Base-by-base conservation (phyloP, 2,329 filamentous ascomycete genomes). In the Beauveria pseudobassiana region DNA sequence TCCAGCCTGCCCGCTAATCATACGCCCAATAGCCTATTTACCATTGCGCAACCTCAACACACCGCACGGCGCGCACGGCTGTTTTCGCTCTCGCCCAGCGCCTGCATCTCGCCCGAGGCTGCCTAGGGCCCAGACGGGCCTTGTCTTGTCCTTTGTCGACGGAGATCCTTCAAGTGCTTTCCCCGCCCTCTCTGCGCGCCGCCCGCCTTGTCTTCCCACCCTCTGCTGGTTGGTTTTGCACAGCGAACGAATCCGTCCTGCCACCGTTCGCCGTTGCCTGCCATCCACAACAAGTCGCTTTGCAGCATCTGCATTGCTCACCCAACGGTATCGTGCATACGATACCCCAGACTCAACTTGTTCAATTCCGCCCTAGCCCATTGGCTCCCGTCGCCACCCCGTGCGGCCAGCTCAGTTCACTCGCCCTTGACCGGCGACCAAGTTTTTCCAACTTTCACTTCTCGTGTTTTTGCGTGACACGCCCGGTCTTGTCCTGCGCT, bases 21-120 rank as follows among this genome's bases (percentile, higher is more conserved):
- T 34, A 24, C 24, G 45, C 55, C 55, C 55, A 59, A 38, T 10
- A 49, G 48, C n/a, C 38, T 22, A 40, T 45, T 30, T 40, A 10
- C 57, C 40, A 60, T 59, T 60, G 28, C 49, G 26, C 58, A 54
- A 60, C 42, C 49, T 22, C 6, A 24, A 48, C 42, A 53, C 48
- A 53, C 49, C 16, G 49, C 58, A 42, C 57, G 38, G 24, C 24
- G 40, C 49, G 26, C 49, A 53, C 57, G 49, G 40, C 48, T 60
- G 22, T 30, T 46, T 60, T 38, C 16, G 20, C 42, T n/a, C 34
- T 48, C 30, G 10, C 46, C 10, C 56, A 28, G n/a, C 48, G 18
- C 26, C 28, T 38, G n/a, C 40, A 43, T 16, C 42, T 38, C 12
- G 51, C 51, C 34, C 51, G 1, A 18, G n/a, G 51, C 51, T 42